phyloP scores from a whole-genome alignment of 2,329 filamentous ascomycete genomes.

The Nannizzia gypsea region DNA sequence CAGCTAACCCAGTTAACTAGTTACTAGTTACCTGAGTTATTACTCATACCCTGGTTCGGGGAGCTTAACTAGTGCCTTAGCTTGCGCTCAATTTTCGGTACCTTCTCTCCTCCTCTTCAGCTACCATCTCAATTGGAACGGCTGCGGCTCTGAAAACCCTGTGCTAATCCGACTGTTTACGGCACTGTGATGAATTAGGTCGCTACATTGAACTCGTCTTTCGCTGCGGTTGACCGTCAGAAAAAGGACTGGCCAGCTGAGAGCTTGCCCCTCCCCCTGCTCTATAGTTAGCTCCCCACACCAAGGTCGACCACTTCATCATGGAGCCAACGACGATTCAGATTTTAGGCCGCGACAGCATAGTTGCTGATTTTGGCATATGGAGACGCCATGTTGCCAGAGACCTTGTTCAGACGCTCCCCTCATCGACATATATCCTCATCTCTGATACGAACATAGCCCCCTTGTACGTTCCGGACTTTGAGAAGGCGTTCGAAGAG shows the following conservation, averaged over 20 bases:
- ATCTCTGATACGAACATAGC: slow-evolving; percentile 92
- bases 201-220: not conserved
- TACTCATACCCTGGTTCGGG: not conserved
- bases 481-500: slow-evolving; percentile 54
- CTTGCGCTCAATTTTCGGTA: not conserved
- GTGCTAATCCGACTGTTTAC: not conserved
- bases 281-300: slow-evolving; percentile 3
- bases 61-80: not conserved
- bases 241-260: not conserved
- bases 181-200: not conserved
- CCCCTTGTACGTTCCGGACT: slow-evolving; percentile 66
- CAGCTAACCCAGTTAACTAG: too few species aligned
- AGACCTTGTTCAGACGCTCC: slow-evolving; percentile 65
- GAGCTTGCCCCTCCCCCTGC: slow-evolving; percentile 4
- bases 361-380: slow-evolving; percentile 81
- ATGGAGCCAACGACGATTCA: slow-evolving; percentile 50
- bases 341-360: slow-evolving; percentile 80
- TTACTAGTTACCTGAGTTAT: too few species aligned
- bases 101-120: not conserved
- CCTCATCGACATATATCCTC: slow-evolving; percentile 86
- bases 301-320: not conserved
- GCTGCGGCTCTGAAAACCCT: not conserved
- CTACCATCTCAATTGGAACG: not conserved
- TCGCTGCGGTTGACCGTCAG: not conserved
- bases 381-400: slow-evolving; percentile 71